Evolutionary conservation across 306 rosid genomes (phyloP).

Genomic region (Acacia acuminata): DNA sequence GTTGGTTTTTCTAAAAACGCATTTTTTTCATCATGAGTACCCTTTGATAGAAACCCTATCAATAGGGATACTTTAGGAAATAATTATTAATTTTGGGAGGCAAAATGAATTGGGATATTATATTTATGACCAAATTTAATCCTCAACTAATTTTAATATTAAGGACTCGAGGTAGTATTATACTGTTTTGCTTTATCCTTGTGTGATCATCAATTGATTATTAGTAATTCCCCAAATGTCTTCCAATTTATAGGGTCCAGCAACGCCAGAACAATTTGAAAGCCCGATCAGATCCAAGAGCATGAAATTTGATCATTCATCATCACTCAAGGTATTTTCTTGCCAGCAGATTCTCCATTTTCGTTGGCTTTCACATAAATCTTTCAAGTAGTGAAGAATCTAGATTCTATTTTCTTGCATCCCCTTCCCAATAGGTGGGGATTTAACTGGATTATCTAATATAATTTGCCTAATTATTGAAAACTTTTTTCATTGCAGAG

Average conservation of each 20-base stretch:
- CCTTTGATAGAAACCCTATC: too few relatives aligned
- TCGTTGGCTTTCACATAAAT: not conserved
- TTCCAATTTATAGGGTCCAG: slow-evolving; percentile 61
- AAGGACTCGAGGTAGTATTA: too few relatives aligned
- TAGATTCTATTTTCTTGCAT: not conserved
- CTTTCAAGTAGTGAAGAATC: not conserved
- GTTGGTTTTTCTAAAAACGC: too few relatives aligned
- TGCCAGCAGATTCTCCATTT: not conserved
- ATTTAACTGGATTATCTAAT: slow-evolving; percentile 3
- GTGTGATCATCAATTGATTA: not conserved
- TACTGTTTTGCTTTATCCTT: not conserved
- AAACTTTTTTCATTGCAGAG: slow-evolving; percentile 48
- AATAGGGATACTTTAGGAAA: too few relatives aligned
- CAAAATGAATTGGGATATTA: too few relatives aligned
- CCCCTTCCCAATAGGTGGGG: not conserved
- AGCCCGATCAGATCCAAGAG: slow-evolving; percentile 59
- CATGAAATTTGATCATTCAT: slow-evolving; percentile 54
- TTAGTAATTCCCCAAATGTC: not conserved
- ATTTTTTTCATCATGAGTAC: too few relatives aligned
- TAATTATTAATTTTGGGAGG: too few relatives aligned
- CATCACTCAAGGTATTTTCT: slow-evolving; percentile 47
- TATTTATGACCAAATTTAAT: too few relatives aligned
- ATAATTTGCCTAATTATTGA: not conserved
- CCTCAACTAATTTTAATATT: too few relatives aligned
- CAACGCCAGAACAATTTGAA: slow-evolving; percentile 86